Base-by-base conservation (phyloP, 768 basidiomycete species). In the Lactarius deliciosus region DNA sequence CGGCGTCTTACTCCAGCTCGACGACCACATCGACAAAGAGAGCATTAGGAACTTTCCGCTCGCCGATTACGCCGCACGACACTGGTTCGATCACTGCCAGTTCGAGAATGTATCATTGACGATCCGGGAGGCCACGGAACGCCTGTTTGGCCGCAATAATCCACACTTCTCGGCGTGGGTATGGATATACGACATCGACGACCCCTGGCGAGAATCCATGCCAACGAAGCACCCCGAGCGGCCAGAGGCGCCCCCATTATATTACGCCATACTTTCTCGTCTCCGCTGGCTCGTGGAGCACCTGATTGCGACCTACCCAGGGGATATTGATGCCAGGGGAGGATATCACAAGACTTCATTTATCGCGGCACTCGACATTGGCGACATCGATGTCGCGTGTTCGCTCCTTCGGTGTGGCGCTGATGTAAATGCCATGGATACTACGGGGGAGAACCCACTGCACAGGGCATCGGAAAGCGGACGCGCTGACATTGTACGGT, bases 161-260 rank as follows among this genome's bases (percentile, higher is more conserved):
- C 32, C 13, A 43, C 53, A 65, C 4, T 34, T 65, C 18, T 9
- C 28, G 0, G 30, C 28, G 0, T 65, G 64, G 59, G n/a, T 55
- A 10, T 60, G 64, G 64, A 20, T 60, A n/a, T 55, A 60, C 16
- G 59, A 60, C 40, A 34, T 34, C 2, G 58, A 56, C 56, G 34
- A 16, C 30, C 22, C 4, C 2, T 28, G 50, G 30, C 9, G n/a
- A 22, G n/a, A 61, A 10, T 4, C 2, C 6, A 7, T 11, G 18
- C 10, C 5, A 1, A 6, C 25, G 56, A 38, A 55, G 10, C 8
- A 18, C 10, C 58, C 58, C 3, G 3, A 13, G 2, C 15, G 1
- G 16, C 28, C 58, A 5, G 10, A 6, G 6, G 64, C 63, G 16
- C 54, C 40, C 5, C 40, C 64, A 5, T 56, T 65, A 22, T 57